phyloP scores from a whole-genome alignment of 1,139 yeast genomes.

The Candida tetrigidarum region DNA sequence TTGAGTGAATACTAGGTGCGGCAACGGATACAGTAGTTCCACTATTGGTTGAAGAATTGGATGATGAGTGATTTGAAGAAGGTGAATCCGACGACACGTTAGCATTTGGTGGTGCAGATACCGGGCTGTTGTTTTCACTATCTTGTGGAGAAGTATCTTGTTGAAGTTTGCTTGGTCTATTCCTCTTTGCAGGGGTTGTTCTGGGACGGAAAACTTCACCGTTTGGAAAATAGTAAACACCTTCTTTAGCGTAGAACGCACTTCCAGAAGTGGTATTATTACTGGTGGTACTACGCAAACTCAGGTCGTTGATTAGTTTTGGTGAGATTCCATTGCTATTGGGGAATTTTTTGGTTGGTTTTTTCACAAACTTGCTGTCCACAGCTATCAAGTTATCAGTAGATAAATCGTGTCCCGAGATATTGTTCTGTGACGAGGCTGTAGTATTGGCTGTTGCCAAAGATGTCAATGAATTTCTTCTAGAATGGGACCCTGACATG shows the following conservation, averaged over 20 bases:
- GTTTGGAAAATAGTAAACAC: slow-evolving; percentile 50
- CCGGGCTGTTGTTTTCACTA: slow-evolving; percentile 5
- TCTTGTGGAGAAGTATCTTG: slow-evolving; percentile 8
- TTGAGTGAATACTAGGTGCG: slow-evolving; percentile 10
- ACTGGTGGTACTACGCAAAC: slow-evolving; percentile 4
- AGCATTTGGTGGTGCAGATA: slow-evolving; percentile 3
- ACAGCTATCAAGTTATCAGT: slow-evolving; percentile 44
- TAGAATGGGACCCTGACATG: slow-evolving; percentile 12
- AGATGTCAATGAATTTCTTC: slow-evolving; percentile 42
- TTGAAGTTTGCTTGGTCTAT: slow-evolving; percentile 37
- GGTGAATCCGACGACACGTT: not conserved
- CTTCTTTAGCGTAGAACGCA: slow-evolving; percentile 15
- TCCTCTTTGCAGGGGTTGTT: slow-evolving; percentile 38
- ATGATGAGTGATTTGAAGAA: not conserved
- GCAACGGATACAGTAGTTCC: not conserved
- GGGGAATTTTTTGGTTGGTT: slow-evolving; percentile 28
- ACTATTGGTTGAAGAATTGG: slow-evolving; percentile 2
- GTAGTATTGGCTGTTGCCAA: slow-evolving; percentile 26
- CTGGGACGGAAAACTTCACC: slow-evolving; percentile 60
- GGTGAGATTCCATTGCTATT: slow-evolving; percentile 18
- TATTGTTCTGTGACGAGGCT: slow-evolving; percentile 6
- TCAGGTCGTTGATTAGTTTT: slow-evolving; percentile 7
- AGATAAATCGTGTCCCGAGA: slow-evolving; percentile 26
- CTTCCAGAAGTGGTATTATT: slow-evolving; percentile 5
- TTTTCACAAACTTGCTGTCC: slow-evolving; percentile 43